Base-by-base conservation (phyloP, 2,329 filamentous ascomycete species). In the Penicillium oxalicum region DNA sequence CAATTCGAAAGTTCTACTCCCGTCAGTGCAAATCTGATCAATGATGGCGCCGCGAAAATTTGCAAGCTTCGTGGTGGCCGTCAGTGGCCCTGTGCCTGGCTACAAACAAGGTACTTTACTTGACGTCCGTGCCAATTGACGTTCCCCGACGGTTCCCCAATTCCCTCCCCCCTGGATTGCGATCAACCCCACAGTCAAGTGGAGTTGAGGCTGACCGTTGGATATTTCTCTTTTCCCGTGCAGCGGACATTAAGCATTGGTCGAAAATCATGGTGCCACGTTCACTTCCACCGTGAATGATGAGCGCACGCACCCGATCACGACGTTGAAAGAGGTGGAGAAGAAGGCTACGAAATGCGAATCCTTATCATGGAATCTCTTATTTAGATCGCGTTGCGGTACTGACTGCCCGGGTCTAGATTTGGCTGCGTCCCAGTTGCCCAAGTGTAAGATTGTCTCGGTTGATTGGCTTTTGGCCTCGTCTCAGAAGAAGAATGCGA, bases 391-490 rank as follows among this genome's bases (percentile, higher is more conserved):
- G 25, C 40, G 33, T 25, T 48, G 36, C 35, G 12, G 46, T 76
- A 25, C 86, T 81, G 83, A 68, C 83, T n/a, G 24, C 36, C 29
- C 29, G 29, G 29, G 29, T 32, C 29, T 32, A 70, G 67, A 65
- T 45, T 55, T 64, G 79, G 54, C 70, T 70, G 56, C 77, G 12
- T 78, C 75, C 4, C 63, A 70, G 8, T 56, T 70, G 9, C 70
- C 75, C 32, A 70, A 64, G 18, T 67, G 85, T 9, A 74, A 74
- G 2, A 74, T 88, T 40, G 76, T 88, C 26, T 73, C 67, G 8
- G 63, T 83, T 0, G 68, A 78, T 11, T 89, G 86, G 86, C 70
- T 87, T 4, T 54, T 78, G 2, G 76, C 82, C n/a, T 82, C 76
- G 24, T 68, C 77, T 34, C 53, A 68, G 11, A 64, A 68, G 12